These are phyloP conservation scores for Exidia glandulosa DNA, from an alignment of 768 basidiomycete genomes.

Conservation along the genomic window DNA sequence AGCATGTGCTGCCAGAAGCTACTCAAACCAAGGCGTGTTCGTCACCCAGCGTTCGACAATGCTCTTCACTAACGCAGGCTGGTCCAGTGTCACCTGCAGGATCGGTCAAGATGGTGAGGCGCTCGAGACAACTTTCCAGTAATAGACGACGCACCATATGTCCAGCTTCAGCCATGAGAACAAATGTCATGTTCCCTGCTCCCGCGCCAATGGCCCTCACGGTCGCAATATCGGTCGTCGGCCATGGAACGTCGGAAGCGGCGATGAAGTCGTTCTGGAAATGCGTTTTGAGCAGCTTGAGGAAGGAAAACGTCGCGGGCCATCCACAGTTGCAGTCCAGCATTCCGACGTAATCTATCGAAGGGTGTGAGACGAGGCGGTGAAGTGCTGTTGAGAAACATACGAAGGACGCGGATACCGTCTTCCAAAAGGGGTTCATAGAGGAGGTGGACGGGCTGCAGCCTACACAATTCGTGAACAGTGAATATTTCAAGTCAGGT, in stretches of 20 bases:
- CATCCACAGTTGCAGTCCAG: slow-evolving; percentile 22
- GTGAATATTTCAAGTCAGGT: not conserved
- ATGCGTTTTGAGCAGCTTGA: slow-evolving; percentile 16
- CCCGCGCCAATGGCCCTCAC: slow-evolving; percentile 19
- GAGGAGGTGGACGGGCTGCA: slow-evolving; percentile 13
- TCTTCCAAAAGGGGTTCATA: slow-evolving; percentile 17
- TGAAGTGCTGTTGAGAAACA: not conserved
- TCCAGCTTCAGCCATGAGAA: slow-evolving; percentile 19
- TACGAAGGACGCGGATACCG: slow-evolving; percentile 16
- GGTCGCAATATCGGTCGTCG: slow-evolving; percentile 12
- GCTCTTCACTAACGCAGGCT: slow-evolving; percentile 14
- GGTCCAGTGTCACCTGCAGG: slow-evolving; percentile 15
- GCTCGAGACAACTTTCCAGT: no score
- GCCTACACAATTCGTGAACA: not conserved
- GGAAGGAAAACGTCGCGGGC: slow-evolving; percentile 20
- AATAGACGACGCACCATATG: slow-evolving; percentile 22
- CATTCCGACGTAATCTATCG: slow-evolving; percentile 22
- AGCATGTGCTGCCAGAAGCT: no score
- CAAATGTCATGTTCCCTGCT: slow-evolving; percentile 23
- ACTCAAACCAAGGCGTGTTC: slow-evolving; percentile 4
- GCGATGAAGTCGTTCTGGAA: slow-evolving; percentile 18
- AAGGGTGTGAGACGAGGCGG: not conserved
- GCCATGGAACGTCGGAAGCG: slow-evolving; percentile 20
- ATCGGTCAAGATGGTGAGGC: no score
- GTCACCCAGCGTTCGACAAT: slow-evolving; percentile 17